Evolutionary conservation across 2,329 filamentous ascomycete genomes (phyloP), one percentile per base, ranked within the genome.

Genomic region (Hypoxylon sp.): DNA sequence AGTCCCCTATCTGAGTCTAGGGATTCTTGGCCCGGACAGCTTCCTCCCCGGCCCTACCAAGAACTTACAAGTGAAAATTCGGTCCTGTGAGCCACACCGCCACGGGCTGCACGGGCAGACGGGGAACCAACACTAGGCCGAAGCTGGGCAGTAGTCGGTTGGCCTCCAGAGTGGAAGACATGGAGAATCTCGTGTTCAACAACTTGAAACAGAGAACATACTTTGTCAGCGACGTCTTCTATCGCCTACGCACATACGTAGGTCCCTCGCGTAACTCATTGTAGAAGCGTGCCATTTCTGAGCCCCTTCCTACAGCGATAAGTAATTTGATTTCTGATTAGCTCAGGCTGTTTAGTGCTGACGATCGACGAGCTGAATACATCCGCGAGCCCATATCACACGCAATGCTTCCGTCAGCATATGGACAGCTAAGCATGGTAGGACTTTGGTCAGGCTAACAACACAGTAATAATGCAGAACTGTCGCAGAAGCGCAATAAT

Each of bases 341-440:
- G 32, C 34, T 47, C 52, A 54, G 56, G 53, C 54, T 8, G 37
- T n/a, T 37, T 51, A 48, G 26, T 44, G 24, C 44, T 52, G 28
- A 44, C 41, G 61, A 64, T 64, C 61, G 51, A 41, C 64, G 37
- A 64, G 64, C 64, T 64, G 61, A 64, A 47, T 54, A 13, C 44
- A 20, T 22, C 22, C 26, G n/a, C 20, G 24, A 37, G 43, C 52
- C 39, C 30, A 24, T 24, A 32, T 47, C 39, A 20, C 43, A 47
- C 56, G 50, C 56, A 47, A 58, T 48, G 53, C 46, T 67, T 17
- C 19, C 61, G 57, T 52, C 28, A 67, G 61, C 61, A 47, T 50
- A 37, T 30, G 5, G n/a, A 48, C 28, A 52, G 19, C 60, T 51
- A 59, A 54, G 28, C 28, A 22, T 13, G 4, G 15, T 28, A 46